Evolutionary conservation across 140 eudicot species (phyloP), one percentile per base, ranked within the genome.

Genomic region (Ambrosia hybrid): DNA sequence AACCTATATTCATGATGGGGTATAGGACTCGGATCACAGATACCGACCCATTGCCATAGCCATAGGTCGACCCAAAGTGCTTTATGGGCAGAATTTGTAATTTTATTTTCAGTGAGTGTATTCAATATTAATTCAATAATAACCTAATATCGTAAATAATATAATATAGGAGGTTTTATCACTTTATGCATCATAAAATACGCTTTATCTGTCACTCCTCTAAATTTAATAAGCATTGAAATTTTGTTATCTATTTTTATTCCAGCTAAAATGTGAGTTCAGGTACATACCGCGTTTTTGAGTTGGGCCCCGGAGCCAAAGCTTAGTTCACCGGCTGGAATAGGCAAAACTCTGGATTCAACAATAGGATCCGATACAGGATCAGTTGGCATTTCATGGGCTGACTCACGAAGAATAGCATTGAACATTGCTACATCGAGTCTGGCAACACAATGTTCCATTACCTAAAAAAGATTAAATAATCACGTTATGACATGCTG

Each of bases 351-450:
- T 71, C 83, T 87, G 48, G 97, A 74, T 65, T 93, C 99, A 48
- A 93, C 88, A 21, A 93, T 90, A 37, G 99, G 99, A 84, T 93
- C 99, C 5, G 99, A 93, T 45, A 93, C 92, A 62, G 99, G 99
- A 81, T 93, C 99, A 8, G 97, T 87, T 15, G 99, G 99, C 76
- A 90, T 93, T 84, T 93, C 96, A 61, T 85, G 82, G 36, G 88
- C 97, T 1, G 99, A 93, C 81, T 93, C 99, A 43, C 99, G 92
- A 67, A 93, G 96, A 70, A 93, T 93, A n/a, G 97, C 99, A 83
- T 93, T 93, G 80, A 93, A 93, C 96, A 93, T 93, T 69, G 99
- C 99, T 70, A 90, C 97, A 76, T 93, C 99, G 4, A 93, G 91
- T 81, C 99, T 90, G 16, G 88, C 91, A 68, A 88, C 83, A 80